These are phyloP conservation scores for Periconia digitata DNA, from an alignment of 2,329 filamentous ascomycete genomes.

Conservation along the genomic window DNA sequence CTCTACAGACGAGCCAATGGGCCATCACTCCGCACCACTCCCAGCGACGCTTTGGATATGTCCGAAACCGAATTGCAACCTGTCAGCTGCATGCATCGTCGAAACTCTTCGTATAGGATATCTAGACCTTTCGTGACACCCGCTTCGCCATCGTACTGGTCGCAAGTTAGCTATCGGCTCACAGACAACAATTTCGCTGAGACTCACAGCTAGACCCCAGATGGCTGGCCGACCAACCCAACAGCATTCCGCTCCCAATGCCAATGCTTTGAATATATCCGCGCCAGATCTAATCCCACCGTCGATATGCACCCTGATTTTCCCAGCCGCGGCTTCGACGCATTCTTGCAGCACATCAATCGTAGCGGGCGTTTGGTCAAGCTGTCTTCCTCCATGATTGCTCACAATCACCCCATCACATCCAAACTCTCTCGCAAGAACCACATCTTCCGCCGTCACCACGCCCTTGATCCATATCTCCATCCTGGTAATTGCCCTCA, in stretches of 20 bases:
- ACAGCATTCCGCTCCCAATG: slow-evolving; percentile 85
- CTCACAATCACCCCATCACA: slow-evolving; percentile 52
- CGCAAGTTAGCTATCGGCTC: no score
- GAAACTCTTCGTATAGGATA: slow-evolving; percentile 37
- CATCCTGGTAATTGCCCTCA: slow-evolving; percentile 22
- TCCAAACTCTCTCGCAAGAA: slow-evolving; percentile 45
- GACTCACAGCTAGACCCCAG: slow-evolving; percentile 62
- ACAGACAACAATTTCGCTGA: no score
- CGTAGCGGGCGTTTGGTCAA: slow-evolving; percentile 49
- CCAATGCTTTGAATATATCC: slow-evolving; percentile 92
- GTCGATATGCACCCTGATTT: slow-evolving; percentile 77
- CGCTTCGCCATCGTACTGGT: slow-evolving; percentile 16
- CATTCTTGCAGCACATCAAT: slow-evolving; percentile 57
- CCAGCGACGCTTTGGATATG: slow-evolving; percentile 38
- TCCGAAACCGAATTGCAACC: slow-evolving; percentile 21
- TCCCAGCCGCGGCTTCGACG: slow-evolving; percentile 49
- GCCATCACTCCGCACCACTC: slow-evolving; percentile 30
- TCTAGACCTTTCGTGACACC: slow-evolving; percentile 16
- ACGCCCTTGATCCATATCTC: slow-evolving; percentile 49
- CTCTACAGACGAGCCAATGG: slow-evolving; percentile 34
- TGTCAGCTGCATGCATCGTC: slow-evolving; percentile 44
- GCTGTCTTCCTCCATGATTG: slow-evolving; percentile 57
- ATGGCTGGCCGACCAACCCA: slow-evolving; percentile 60
- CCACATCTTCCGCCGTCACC: slow-evolving; percentile 45
- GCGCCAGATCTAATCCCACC: slow-evolving; percentile 85